Conservation (phyloP, 495 filamentous ascomycete genomes). For the Schizothecium vesticola region DNA sequence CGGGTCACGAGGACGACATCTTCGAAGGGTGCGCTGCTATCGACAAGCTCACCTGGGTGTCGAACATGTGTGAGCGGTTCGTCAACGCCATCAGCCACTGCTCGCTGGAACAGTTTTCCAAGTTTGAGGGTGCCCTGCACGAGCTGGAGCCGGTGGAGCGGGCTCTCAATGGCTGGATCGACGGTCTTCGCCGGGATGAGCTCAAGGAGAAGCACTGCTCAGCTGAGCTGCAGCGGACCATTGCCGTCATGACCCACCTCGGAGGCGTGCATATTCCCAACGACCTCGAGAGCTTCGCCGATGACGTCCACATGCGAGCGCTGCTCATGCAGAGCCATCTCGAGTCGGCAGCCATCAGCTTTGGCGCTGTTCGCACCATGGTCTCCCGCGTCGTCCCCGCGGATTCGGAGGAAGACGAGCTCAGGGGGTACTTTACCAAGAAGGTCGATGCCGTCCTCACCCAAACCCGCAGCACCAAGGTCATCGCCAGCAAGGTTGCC, state of each 20-base stretch:
- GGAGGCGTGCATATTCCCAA: conserved; percentile 71
- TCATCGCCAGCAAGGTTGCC: conserved; percentile 73
- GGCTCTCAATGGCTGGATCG: conserved; percentile 83
- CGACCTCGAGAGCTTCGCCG: conserved; percentile 70
- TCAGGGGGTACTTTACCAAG: conserved; percentile 59
- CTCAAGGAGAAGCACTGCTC: conserved; percentile 78
- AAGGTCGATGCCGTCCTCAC: conserved; percentile 67
- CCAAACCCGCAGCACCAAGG: conserved; percentile 76
- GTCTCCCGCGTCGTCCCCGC: conserved; percentile 57
- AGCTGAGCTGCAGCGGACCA: conserved; percentile 72
- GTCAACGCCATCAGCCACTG: conserved; percentile 70
- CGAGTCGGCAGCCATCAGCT: conserved; percentile 66
- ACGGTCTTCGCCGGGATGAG: conserved; percentile 74
- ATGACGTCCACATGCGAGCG: conserved; percentile 68
- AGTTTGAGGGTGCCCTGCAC: conserved; percentile 69
- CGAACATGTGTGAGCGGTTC: conserved; percentile 77
- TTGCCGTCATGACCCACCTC: conserved; percentile 80
- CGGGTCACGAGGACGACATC: conserved; percentile 62
- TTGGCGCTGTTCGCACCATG: conserved; percentile 58
- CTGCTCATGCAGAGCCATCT: conserved; percentile 74
- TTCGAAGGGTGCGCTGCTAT: conserved; percentile 73
- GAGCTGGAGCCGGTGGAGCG: conserved; percentile 92
- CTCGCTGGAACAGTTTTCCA: conserved; percentile 67
- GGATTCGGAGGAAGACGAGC: conserved; percentile 53
- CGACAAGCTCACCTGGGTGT: conserved; percentile 81